Percentiles rank a stretch among this genome's conserved stretches.
Conservation (phyloP, 257 asterid species). For the Solanum lycopersicoides region DNA sequence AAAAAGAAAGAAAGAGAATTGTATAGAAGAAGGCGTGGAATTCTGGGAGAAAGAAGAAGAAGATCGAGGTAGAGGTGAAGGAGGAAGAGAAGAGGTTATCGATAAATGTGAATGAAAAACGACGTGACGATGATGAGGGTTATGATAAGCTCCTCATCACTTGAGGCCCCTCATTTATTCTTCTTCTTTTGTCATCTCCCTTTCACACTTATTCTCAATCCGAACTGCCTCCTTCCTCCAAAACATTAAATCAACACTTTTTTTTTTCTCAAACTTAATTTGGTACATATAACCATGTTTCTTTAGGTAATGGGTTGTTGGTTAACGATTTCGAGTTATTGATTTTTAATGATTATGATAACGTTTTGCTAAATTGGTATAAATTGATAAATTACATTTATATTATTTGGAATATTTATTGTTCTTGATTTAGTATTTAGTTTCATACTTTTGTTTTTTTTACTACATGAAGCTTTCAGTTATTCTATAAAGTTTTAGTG, state of each 20-base stretch:
- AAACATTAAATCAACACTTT: not conserved
- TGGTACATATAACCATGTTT: not conserved
- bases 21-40: constrained; percentile 37
- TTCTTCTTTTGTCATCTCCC: constrained; percentile 51
- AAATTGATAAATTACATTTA: not conserved
- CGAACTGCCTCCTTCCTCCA: constrained; percentile 57
- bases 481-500: too few species aligned
- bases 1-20: not conserved
- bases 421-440: not conserved
- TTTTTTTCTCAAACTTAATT: not conserved
- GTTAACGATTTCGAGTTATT: too few species aligned
- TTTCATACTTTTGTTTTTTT: not conserved
- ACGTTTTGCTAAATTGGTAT: too few species aligned
- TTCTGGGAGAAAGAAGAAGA: constrained; percentile 19
- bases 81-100: constrained; percentile 10
- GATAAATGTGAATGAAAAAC: constrained; percentile 56
- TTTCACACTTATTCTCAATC: constrained; percentile 91
- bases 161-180: constrained; percentile 65
- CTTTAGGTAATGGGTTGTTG: not conserved
- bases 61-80: not conserved
- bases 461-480: too few species aligned
- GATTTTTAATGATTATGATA: too few species aligned
- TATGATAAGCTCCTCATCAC: constrained; percentile 83
- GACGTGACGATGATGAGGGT: constrained; percentile 98
- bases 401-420: too few species aligned